A percentile compares a stretch with the other conserved stretches of the same genome.
Evolutionary conservation across 2,329 filamentous ascomycete genomes (phyloP).

Genomic region (Xylaria polymorpha): DNA sequence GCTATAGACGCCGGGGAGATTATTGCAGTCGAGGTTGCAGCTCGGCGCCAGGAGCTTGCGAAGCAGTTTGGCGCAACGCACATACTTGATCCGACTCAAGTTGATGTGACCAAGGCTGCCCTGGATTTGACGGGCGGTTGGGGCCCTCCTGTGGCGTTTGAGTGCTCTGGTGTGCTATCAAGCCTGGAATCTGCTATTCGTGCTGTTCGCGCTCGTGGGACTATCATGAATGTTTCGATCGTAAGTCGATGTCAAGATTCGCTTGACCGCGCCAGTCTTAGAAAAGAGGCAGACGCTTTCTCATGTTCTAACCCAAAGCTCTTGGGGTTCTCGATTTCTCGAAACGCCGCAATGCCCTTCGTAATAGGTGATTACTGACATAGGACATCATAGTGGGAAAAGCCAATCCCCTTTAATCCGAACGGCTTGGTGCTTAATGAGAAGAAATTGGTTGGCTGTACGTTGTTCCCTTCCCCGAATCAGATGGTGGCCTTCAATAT

Average conservation of each 20-base stretch:
- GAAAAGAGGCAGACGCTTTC: background rate
- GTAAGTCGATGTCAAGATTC: constrained; percentile 11
- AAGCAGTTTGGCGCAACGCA: constrained; percentile 66
- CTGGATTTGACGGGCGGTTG: constrained; percentile 59
- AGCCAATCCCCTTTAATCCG: constrained; percentile 62
- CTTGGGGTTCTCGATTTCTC: background rate
- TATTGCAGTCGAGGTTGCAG: constrained; percentile 67
- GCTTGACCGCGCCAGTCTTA: background rate
- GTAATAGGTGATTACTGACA: background rate
- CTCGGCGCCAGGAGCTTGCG: constrained; percentile 62
- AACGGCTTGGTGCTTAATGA: constrained; percentile 66
- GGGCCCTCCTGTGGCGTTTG: constrained; percentile 70
- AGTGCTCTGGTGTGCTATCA: constrained; percentile 69
- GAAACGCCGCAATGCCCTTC: background rate
- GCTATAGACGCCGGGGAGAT: constrained; percentile 65
- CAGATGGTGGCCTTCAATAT: background rate
- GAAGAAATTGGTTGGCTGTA: constrained; percentile 60
- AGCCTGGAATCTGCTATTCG: constrained; percentile 60
- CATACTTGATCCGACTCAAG: constrained; percentile 63
- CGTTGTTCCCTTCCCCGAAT: constrained; percentile 6
- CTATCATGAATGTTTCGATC: constrained; percentile 72
- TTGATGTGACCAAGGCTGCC: constrained; percentile 60
- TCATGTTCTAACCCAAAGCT: background rate
- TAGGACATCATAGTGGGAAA: constrained; percentile 60
- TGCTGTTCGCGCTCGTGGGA: constrained; percentile 64